A percentile compares a stretch with the other conserved stretches of the same genome.
Evolutionary conservation across 495 filamentous ascomycete species (phyloP).

Genomic region (Penicillium mononematosum): DNA sequence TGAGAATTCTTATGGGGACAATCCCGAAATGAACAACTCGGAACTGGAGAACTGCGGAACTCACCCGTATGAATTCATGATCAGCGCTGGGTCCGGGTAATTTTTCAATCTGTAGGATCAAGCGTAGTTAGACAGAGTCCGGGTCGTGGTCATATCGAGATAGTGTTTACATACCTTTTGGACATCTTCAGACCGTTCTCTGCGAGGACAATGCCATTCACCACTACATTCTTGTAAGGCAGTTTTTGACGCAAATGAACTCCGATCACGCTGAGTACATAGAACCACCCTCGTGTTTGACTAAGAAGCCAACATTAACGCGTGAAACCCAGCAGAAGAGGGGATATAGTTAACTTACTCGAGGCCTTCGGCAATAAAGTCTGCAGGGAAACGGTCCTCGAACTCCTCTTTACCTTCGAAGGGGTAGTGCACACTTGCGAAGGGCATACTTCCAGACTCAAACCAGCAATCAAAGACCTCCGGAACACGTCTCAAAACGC

Average conservation of each 20-base stretch:
- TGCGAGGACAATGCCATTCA: conserved; percentile 93
- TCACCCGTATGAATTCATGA: conserved; percentile 81
- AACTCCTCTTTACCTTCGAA: conserved; percentile 90
- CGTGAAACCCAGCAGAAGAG: not conserved
- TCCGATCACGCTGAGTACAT: conserved; percentile 86
- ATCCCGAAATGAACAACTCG: not conserved
- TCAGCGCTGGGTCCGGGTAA: conserved; percentile 83
- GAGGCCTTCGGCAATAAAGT: conserved; percentile 96
- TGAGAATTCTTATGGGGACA: not conserved
- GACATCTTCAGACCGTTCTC: conserved; percentile 99
- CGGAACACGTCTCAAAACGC: conserved; percentile 71
- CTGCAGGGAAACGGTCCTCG: conserved; percentile 79
- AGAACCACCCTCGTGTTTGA: conserved; percentile 97
- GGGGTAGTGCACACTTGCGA: conserved; percentile 88
- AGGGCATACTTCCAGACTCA: conserved; percentile 94
- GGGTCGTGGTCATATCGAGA: not conserved
- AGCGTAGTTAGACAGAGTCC: not conserved
- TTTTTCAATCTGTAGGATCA: conserved; percentile 68
- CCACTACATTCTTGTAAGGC: conserved; percentile 95
- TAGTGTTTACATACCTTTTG: conserved; percentile 49
- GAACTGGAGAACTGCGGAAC: not conserved
- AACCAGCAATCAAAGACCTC: conserved; percentile 99
- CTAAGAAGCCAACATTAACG: not conserved
- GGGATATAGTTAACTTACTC: conserved; percentile 41
- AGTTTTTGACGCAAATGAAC: conserved; percentile 85